These are phyloP conservation scores for Mycena leptocephala DNA, from an alignment of 768 basidiomycete genomes.

Conservation along the genomic window DNA sequence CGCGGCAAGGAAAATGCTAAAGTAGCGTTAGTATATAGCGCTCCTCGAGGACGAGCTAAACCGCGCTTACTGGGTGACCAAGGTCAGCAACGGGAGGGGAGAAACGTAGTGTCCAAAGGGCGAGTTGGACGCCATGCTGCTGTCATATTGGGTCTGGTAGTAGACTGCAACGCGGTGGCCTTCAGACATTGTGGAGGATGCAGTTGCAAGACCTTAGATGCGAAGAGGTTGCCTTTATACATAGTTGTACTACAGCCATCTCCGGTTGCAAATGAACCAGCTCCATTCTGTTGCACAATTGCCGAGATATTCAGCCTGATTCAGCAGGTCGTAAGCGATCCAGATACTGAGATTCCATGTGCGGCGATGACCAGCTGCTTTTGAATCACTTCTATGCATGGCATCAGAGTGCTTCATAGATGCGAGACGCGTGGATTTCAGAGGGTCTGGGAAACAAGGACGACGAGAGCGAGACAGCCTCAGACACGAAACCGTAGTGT, in stretches of 20 bases:
- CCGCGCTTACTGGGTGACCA: conserved; percentile 38
- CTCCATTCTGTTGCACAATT: background rate
- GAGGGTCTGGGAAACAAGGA: too few relatives aligned
- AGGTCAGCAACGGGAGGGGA: conserved; percentile 39
- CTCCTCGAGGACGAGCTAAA: background rate
- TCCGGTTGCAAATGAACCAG: background rate
- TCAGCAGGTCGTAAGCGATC: background rate
- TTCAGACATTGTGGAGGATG: conserved; percentile 31
- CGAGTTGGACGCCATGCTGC: conserved; percentile 24
- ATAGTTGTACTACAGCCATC: background rate
- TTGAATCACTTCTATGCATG: background rate
- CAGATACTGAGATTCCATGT: background rate
- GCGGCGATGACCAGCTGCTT: conserved; percentile 15
- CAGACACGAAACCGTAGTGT: too few relatives aligned
- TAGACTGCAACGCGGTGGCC: conserved; percentile 43
- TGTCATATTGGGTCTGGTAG: conserved; percentile 45
- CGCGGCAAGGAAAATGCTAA: conserved; percentile 44
- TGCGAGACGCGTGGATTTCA: too few relatives aligned
- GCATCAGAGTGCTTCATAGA: too few relatives aligned
- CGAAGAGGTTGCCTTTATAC: conserved; percentile 9
- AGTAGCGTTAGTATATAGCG: background rate
- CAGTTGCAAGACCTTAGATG: background rate
- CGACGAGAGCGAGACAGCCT: too few relatives aligned
- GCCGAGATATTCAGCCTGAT: too few relatives aligned
- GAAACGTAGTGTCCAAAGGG: conserved; percentile 39